A percentile compares a stretch with the other conserved stretches of the same genome.
Conservation (phyloP, 139 green algal species). For the Edaphochlamys debaryana region DNA sequence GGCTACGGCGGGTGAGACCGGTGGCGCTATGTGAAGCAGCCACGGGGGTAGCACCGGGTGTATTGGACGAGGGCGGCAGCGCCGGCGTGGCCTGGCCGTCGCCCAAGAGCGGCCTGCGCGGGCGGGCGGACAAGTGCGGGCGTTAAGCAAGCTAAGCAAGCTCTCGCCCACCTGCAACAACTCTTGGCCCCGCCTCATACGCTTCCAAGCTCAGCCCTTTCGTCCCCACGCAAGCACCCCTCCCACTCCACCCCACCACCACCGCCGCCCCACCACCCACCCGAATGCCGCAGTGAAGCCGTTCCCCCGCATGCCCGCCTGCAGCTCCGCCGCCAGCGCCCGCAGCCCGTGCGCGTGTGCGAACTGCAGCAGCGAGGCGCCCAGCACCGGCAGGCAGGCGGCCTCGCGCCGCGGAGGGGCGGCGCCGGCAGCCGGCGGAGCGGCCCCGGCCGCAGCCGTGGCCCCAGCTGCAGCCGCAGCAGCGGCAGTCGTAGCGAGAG, state of each 20-base stretch:
- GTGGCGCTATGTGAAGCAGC: no score
- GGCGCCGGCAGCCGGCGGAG: background rate
- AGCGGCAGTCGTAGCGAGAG: no score
- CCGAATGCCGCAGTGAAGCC: slow-evolving; percentile 23
- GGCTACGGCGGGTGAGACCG: no score
- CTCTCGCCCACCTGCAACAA: background rate
- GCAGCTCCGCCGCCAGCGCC: background rate
- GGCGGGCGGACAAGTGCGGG: background rate
- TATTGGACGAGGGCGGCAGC: no score
- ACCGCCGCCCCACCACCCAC: background rate
- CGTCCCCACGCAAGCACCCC: background rate
- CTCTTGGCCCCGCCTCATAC: background rate
- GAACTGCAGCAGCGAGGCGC: slow-evolving; percentile 27
- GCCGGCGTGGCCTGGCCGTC: no score
- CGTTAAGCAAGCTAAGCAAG: background rate
- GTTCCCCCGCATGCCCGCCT: background rate
- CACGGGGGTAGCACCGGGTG: no score
- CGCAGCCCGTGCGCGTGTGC: background rate
- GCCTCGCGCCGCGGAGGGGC: background rate
- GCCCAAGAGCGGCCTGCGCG: background rate
- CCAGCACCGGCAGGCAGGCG: slow-evolving; percentile 9
- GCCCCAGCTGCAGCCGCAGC: background rate
- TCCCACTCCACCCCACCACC: background rate
- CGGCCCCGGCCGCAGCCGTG: background rate
- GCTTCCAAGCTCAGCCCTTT: background rate